Evolutionary conservation across 805 yeast genomes (phyloP), one percentile per base, ranked within the genome.

Genomic region (Dipodascopsis tothii): DNA sequence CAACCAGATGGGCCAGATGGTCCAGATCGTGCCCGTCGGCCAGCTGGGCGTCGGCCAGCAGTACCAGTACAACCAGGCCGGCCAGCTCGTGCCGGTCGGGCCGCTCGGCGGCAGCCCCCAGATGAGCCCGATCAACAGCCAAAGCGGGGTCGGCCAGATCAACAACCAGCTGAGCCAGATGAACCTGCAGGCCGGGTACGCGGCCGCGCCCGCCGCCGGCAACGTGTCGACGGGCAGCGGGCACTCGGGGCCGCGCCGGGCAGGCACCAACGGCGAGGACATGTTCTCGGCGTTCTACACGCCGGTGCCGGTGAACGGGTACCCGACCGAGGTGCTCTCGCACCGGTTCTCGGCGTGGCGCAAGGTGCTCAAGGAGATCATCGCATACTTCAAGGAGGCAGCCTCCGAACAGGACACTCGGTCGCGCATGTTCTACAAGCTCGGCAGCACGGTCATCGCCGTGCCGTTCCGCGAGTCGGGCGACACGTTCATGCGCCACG

Each of bases 391-490:
- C 50, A 75, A 74, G 49, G 95, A 87, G 57, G 80, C 78, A 33
- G 86, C 85, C 6, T 74, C 83, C 11, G 88, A 84, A 44, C 92
- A 87, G 60, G 96, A 88, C 62, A 95, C 88, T 59, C 74, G 85
- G 16, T 79, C 84, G 28, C 76, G 95, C 46, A 94, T 85, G 57
- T 92, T 85, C 54, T 65, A 80, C 40, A 69, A 95, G 40, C 71
- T 87, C 36, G 84, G 85, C 48, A 88, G 85, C 60, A 86, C 94
- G 6, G 80, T 84, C 17, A 67, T 69, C 37, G 69, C 75, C 55
- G 75, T 76, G 17, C 54, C 54, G 6, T 48, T 41, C 32, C 42
- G 41, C 25, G 54, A 50, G 18, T 38, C 52, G 5, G 45, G 46
- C 18, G 48, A 44, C 21, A 27, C 36, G 39, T 68, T 75, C 59